Evolutionary conservation across 768 basidiomycete genomes (phyloP), one percentile per base, ranked within the genome.

Genomic region (Dendrothele bispora): DNA sequence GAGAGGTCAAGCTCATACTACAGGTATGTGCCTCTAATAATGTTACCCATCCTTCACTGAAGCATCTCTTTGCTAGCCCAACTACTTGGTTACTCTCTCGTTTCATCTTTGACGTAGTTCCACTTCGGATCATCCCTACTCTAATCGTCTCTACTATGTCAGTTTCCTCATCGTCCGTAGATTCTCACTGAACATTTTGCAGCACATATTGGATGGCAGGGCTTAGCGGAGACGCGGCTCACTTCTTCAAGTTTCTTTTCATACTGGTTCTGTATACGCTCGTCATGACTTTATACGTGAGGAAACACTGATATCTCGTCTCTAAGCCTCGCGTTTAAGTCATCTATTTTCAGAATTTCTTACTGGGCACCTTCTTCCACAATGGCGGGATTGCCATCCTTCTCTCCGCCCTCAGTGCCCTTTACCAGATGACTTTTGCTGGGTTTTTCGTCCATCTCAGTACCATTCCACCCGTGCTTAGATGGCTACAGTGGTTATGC

Each of bases 181-280:
- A 52, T 25, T 10, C 7, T 20, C 39, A 4, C 18, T 47, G 5
- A 15, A 18, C 25, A 11, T n/a, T 41, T 25, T 35, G 8, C 50
- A 88, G 86, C 43, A 86, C 85, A n/a, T 93, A 92, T 57, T 92
- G 91, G 90, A 94, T 98, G 95, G 91, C 92, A 3, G 94, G 95
- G 11, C 79, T 98, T 4, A 78, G 89, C 2, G 75, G 74, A 4
- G 78, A 88, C 35, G 83, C 92, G 2, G 79, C 84, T 0, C 75
- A 87, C 61, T 98, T 87, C 75, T 98, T 97, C 85, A 98, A 97
- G 60, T 98, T 90, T 69, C 72, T 97, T 18, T 80, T 98, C 59
- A 88, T 97, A 51, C 75, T 98, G 15, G 85, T 92, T 17, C 72
- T 95, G 18, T 97, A 85, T 62, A 85, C 86, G 0, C 73, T 97